Evolutionary conservation across 192 early-diverging fungal genomes (phyloP).

Genomic region (Coemansia sp.): DNA sequence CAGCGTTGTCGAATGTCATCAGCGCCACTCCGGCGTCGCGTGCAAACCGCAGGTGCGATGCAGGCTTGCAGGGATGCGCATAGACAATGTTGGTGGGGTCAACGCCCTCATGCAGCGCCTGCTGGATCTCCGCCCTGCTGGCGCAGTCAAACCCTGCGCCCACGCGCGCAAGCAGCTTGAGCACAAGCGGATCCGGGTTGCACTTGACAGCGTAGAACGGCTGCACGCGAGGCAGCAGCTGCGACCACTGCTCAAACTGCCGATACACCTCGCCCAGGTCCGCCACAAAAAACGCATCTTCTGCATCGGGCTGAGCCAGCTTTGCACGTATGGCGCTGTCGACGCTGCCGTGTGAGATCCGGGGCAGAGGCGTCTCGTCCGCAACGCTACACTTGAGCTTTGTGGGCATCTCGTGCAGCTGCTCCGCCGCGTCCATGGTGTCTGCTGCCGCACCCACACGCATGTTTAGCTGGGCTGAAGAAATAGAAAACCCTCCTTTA

Average conservation of each 20-base stretch:
- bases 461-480: neutral
- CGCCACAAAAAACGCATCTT: constrained; percentile 94
- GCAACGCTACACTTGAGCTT: constrained; percentile 18
- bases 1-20: constrained; percentile 99
- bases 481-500: too few species aligned
- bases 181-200: constrained; percentile 87
- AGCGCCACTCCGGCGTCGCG: constrained; percentile 71
- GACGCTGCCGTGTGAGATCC: constrained; percentile 27
- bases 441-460: neutral
- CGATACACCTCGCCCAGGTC: constrained; percentile 91
- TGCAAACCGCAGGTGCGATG: constrained; percentile 91
- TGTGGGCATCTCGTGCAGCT: constrained; percentile 20
- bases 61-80: constrained; percentile 99
- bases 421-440: constrained; percentile 8
- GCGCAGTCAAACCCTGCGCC: constrained; percentile 98
- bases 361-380: constrained; percentile 12
- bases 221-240: constrained; percentile 86
- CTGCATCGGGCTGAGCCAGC: constrained; percentile 59
- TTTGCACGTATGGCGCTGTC: constrained; percentile 29
- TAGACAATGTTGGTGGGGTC: constrained; percentile 79
- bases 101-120: constrained; percentile 73
- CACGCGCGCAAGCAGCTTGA: constrained; percentile 77
- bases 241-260: constrained; percentile 84
- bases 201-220: constrained; percentile 99
- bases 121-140: constrained; percentile 90